Evolutionary conservation across 768 basidiomycete genomes (phyloP).

Genomic region (Leccinum subgranulosum): DNA sequence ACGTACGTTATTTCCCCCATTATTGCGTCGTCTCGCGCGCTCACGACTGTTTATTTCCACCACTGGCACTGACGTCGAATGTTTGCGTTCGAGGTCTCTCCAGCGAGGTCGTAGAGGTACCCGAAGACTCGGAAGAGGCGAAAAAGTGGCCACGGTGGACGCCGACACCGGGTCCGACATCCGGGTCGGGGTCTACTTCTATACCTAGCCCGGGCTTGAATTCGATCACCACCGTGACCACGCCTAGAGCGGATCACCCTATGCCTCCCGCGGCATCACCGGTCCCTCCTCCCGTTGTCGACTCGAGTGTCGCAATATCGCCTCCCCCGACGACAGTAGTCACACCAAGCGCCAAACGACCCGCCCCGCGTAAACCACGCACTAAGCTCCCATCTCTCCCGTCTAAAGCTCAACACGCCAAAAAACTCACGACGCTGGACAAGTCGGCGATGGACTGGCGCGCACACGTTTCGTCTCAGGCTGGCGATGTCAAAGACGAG

Average conservation of each 20-base stretch:
- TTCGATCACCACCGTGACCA: no score
- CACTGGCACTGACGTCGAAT: not conserved
- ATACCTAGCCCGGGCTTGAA: not conserved
- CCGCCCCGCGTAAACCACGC: constrained; percentile 68
- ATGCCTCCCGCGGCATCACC: not conserved
- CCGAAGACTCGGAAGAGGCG: constrained; percentile 70
- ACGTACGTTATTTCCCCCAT: constrained; percentile 36
- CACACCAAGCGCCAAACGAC: constrained; percentile 34
- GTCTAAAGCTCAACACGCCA: constrained; percentile 50
- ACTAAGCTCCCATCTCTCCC: constrained; percentile 51
- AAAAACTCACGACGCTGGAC: constrained; percentile 79
- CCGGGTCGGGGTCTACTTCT: constrained; percentile 3
- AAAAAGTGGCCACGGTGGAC: constrained; percentile 67
- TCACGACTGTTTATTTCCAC: not conserved
- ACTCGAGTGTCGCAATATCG: not conserved
- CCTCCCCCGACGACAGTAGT: not conserved
- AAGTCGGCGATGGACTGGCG: constrained; percentile 89
- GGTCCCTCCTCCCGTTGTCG: not conserved
- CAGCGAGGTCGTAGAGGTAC: constrained; percentile 74
- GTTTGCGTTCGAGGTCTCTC: not conserved
- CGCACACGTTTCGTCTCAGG: constrained; percentile 51
- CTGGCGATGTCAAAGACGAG: constrained; percentile 55
- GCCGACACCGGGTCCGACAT: constrained; percentile 1
- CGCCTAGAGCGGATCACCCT: not conserved
- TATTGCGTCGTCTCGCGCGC: not conserved